Conservation (phyloP, 2,329 filamentous ascomycete species). For the Elsinoe australis region DNA sequence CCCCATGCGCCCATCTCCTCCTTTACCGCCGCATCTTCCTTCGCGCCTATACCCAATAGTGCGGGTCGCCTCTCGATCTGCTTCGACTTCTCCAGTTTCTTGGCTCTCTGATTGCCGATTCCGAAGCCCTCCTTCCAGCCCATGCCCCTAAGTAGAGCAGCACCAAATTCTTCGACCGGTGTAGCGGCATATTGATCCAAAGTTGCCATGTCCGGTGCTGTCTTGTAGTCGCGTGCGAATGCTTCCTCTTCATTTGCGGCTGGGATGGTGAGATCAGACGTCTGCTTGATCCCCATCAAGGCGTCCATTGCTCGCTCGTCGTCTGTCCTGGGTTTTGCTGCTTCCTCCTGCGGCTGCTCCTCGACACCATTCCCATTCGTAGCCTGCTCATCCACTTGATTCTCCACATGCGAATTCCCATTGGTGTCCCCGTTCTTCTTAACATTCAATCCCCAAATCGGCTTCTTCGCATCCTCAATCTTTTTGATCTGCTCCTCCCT, state of each 20-base stretch:
- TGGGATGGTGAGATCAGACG: constrained; percentile 35
- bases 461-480: constrained; percentile 37
- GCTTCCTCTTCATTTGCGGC: constrained; percentile 55
- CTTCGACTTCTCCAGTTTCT: constrained; percentile 47
- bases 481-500: constrained; percentile 24
- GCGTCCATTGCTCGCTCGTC: constrained; percentile 50
- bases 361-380: constrained; percentile 20
- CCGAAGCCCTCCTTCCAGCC: constrained; percentile 73
- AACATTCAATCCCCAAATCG: constrained; percentile 47
- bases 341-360: neutral
- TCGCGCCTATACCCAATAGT: constrained; percentile 81
- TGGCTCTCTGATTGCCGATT: constrained; percentile 46
- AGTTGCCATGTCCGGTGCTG: constrained; percentile 66
- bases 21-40: constrained; percentile 56
- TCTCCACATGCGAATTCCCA: constrained; percentile 23
- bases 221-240: constrained; percentile 61
- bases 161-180: constrained; percentile 90
- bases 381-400: constrained; percentile 25
- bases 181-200: constrained; percentile 80
- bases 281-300: constrained; percentile 35
- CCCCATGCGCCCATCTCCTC: constrained; percentile 77
- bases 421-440: constrained; percentile 29
- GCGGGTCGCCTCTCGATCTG: constrained; percentile 65
- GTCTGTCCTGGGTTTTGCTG: constrained; percentile 39
- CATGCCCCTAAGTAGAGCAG: constrained; percentile 84